phyloP scores from a whole-genome alignment of 352 stramenopile species.

The Globisporangium megalacanthum region DNA sequence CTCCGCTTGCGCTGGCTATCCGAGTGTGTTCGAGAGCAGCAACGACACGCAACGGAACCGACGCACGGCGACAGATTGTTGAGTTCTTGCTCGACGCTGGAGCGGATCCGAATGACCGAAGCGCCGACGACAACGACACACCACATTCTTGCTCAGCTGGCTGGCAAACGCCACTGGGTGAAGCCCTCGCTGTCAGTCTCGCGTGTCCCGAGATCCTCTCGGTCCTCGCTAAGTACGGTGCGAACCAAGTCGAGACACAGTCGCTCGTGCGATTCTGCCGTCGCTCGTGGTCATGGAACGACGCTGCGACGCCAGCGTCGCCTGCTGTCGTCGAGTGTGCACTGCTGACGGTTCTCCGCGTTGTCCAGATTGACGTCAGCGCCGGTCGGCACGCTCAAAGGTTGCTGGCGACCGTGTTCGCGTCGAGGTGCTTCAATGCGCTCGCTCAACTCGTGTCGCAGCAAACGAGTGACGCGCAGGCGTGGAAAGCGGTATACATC shows the following conservation, averaged over 20 bases:
- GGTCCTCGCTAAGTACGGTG: conserved; percentile 22
- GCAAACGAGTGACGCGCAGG: not conserved
- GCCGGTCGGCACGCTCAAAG: not conserved
- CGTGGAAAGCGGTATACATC: not conserved
- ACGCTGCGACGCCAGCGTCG: not conserved
- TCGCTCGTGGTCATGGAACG: not conserved
- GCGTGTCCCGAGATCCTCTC: conserved; percentile 13
- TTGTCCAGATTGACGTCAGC: not conserved
- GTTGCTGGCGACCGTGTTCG: conserved; percentile 7
- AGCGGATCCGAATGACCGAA: conserved; percentile 13
- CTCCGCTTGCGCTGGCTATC: conserved; percentile 31
- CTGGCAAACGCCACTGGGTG: conserved; percentile 9
- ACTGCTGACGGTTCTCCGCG: not conserved
- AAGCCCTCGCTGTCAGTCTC: conserved; percentile 17
- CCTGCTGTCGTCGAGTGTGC: not conserved
- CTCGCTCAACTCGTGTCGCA: not conserved
- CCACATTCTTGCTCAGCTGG: too few species aligned
- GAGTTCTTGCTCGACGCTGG: conserved; percentile 23
- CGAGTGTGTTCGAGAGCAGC: conserved; percentile 13
- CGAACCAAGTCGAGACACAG: conserved; percentile 7
- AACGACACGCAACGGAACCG: not conserved
- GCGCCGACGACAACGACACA: not conserved
- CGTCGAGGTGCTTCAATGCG: conserved; percentile 4
- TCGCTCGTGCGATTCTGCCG: conserved; percentile 15
- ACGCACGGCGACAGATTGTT: conserved; percentile 15